Conservation (phyloP, 257 asterid genomes). For the Plantago elongata region DNA sequence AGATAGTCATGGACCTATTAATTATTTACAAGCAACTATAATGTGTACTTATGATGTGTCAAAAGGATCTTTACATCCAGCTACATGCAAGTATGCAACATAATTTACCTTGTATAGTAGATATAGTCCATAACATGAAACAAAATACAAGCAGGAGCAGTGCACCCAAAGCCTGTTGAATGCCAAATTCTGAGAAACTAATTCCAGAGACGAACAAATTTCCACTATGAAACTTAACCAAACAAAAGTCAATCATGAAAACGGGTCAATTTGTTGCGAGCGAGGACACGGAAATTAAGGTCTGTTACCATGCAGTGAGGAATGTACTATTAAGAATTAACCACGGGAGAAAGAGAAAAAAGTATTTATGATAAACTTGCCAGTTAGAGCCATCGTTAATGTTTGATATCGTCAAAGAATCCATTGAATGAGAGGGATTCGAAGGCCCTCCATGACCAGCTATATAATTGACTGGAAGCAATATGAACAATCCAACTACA, state of each 20-base stretch:
- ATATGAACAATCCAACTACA: slow-evolving; percentile 52
- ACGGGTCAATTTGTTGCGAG: too few species aligned
- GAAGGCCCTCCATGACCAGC: slow-evolving; percentile 41
- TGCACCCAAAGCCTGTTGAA: slow-evolving; percentile 97
- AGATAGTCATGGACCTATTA: not conserved
- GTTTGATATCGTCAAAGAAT: slow-evolving; percentile 78
- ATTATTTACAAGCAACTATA: not conserved
- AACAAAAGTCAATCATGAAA: too few species aligned
- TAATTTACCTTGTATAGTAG: slow-evolving; percentile 72
- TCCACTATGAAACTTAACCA: not conserved
- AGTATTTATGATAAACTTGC: slow-evolving; percentile 27
- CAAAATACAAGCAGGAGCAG: slow-evolving; percentile 62
- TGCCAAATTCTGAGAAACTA: slow-evolving; percentile 16
- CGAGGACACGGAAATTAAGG: too few species aligned
- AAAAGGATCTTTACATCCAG: not conserved
- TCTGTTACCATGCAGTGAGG: too few species aligned
- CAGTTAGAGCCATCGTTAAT: slow-evolving; percentile 67
- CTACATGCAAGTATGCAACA: slow-evolving; percentile 1
- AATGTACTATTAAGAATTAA: too few species aligned
- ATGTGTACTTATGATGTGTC: too few species aligned
- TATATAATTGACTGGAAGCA: slow-evolving; percentile 70
- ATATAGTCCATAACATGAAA: slow-evolving; percentile 77
- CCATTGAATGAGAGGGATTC: slow-evolving; percentile 45
- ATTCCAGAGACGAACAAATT: not conserved
- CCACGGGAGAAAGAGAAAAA: not conserved